Conservation (phyloP, 441 rosid genomes). For the Cnidoscolus chayamansa region DNA sequence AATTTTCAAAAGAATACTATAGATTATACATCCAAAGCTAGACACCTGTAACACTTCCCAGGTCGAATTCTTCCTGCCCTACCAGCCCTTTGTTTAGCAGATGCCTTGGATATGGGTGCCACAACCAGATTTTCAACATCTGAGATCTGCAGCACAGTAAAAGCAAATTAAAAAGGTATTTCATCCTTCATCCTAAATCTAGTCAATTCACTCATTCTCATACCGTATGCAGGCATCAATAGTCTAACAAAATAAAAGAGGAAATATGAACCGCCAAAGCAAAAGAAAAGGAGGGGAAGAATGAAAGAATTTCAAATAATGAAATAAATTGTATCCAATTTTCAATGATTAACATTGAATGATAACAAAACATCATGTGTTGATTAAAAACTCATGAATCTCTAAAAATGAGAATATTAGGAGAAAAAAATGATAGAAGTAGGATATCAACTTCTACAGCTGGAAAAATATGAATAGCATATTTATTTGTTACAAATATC, state of each 20-base stretch:
- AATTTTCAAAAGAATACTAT: background rate
- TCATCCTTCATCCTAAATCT: background rate
- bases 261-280: background rate
- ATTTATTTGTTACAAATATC: too few relatives aligned
- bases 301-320: background rate
- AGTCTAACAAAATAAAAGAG: background rate
- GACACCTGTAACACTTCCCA: conserved; percentile 96
- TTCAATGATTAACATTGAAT: background rate
- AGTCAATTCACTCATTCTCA: background rate
- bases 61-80: conserved; percentile 97
- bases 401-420: background rate
- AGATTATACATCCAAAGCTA: background rate
- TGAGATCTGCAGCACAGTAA: conserved; percentile 52
- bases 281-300: background rate
- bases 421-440: background rate
- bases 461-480: background rate
- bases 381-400: background rate
- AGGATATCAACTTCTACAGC: background rate
- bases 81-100: conserved; percentile 97
- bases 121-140: conserved; percentile 91
- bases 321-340: background rate
- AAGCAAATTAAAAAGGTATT: background rate
- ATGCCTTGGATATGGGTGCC: conserved; percentile 95
- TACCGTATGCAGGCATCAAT: background rate
- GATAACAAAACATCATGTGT: background rate